Conservation (phyloP, 2,329 filamentous ascomycete species). For the Tolypocladium ophioglossoides region DNA sequence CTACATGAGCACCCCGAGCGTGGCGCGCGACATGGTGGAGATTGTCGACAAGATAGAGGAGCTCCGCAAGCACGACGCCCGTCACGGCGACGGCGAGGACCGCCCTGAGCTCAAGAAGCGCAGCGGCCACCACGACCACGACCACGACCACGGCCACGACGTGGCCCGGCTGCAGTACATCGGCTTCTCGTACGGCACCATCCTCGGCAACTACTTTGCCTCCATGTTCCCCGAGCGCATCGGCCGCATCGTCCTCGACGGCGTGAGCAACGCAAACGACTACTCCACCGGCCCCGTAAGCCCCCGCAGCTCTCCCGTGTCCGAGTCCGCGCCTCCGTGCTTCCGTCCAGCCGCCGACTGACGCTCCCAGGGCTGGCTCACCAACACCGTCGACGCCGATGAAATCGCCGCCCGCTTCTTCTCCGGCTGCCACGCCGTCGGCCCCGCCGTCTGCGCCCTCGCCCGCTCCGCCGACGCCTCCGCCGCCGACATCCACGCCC, state of each 20-base stretch:
- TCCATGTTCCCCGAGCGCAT: constrained; percentile 25
- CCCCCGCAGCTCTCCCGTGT: neutral
- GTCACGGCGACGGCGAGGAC: neutral
- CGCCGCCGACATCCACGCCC: constrained; percentile 16
- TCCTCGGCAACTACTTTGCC: constrained; percentile 24
- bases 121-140: neutral
- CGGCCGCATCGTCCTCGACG: constrained; percentile 30
- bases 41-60: constrained; percentile 31
- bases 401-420: constrained; percentile 22
- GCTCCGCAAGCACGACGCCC: constrained; percentile 10
- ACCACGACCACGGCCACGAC: neutral
- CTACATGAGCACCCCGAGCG: constrained; percentile 25
- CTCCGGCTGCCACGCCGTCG: constrained; percentile 22
- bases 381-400: constrained; percentile 27
- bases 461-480: constrained; percentile 12
- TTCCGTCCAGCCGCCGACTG: no score
- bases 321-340: no score
- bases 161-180: constrained; percentile 30
- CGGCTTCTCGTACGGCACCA: constrained; percentile 36
- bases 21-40: constrained; percentile 32
- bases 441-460: constrained; percentile 17
- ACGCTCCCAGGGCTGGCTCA: constrained; percentile 19
- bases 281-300: constrained; percentile 20
- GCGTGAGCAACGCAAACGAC: constrained; percentile 25
- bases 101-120: constrained; percentile 7